Percentiles rank a stretch among this genome's conserved stretches.
Conservation (phyloP, 192 early-diverging fungal genomes). For the Rhizophlyctis rosea region DNA sequence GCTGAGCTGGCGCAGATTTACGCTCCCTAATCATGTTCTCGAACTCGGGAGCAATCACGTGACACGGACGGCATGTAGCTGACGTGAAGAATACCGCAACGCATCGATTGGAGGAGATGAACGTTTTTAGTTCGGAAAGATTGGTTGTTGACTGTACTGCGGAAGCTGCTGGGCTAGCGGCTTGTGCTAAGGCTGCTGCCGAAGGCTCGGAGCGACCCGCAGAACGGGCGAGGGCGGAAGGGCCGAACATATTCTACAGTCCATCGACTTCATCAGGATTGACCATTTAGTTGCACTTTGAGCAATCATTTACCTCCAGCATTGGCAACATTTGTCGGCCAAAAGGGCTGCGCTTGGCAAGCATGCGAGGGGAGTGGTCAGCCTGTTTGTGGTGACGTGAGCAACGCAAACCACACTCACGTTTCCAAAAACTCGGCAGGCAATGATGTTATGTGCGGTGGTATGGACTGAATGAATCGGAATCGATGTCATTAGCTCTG, state of each 20-base stretch:
- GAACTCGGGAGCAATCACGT: conserved; percentile 66
- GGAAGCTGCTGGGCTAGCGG: neutral
- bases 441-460: conserved; percentile 68
- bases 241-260: conserved; percentile 36
- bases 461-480: too few relatives aligned
- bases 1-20: conserved; percentile 11
- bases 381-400: too few relatives aligned
- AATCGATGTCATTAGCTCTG: too few relatives aligned
- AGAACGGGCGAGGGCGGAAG: conserved; percentile 11
- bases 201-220: conserved; percentile 13
- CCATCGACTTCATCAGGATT: too few relatives aligned
- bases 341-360: conserved; percentile 33
- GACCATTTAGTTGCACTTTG: too few relatives aligned
- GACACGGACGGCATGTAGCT: conserved; percentile 64
- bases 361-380: too few relatives aligned
- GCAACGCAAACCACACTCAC: too few relatives aligned
- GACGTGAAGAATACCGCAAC: conserved; percentile 72
- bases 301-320: conserved; percentile 16
- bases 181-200: conserved; percentile 13
- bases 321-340: conserved; percentile 38
- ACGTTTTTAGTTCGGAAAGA: conserved; percentile 37
- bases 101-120: conserved; percentile 44
- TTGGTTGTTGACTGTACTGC: conserved; percentile 38
- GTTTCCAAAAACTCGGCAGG: conserved; percentile 50
- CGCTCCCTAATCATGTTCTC: conserved; percentile 43